Evolutionary conservation across 1,284 basidiomycete genomes (phyloP).

Genomic region (Ceraceosorus bombacis): DNA sequence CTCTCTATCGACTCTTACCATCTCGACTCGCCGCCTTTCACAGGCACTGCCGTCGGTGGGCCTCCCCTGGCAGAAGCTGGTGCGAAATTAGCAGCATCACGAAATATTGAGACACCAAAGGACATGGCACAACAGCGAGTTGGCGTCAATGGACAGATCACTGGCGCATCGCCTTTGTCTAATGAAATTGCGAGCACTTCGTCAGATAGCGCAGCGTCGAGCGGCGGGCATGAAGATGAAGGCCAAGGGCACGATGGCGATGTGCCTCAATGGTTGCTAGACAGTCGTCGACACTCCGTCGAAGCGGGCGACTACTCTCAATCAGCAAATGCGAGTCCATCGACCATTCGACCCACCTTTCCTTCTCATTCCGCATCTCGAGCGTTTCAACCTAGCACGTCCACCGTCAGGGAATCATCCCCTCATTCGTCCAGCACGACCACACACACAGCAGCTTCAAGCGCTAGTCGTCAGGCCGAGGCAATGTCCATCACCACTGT

Average conservation of each 20-base stretch:
- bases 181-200: no score
- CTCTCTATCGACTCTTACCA: conserved; percentile 44
- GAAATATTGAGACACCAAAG: not conserved
- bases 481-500: not conserved
- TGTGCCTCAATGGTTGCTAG: conserved; percentile 32
- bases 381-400: not conserved
- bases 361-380: not conserved
- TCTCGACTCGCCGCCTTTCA: conserved; percentile 47
- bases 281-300: conserved; percentile 2
- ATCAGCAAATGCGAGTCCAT: no score
- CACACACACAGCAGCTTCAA: not conserved
- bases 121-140: no score
- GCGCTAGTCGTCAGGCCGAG: not conserved
- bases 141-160: no score
- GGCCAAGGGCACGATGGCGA: conserved; percentile 10
- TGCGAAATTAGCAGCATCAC: conserved; percentile 10
- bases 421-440: not conserved
- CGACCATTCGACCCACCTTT: not conserved
- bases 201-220: no score
- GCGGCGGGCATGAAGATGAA: no score
- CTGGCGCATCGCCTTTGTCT: no score
- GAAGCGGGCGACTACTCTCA: not conserved
- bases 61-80: conserved; percentile 19
- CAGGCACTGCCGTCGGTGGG: conserved; percentile 35
- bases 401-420: not conserved